A percentile compares a stretch with the other conserved stretches of the same genome.
These are phyloP conservation scores for Nemania diffusa DNA, from an alignment of 2,329 filamentous ascomycete genomes.

Conservation along the genomic window DNA sequence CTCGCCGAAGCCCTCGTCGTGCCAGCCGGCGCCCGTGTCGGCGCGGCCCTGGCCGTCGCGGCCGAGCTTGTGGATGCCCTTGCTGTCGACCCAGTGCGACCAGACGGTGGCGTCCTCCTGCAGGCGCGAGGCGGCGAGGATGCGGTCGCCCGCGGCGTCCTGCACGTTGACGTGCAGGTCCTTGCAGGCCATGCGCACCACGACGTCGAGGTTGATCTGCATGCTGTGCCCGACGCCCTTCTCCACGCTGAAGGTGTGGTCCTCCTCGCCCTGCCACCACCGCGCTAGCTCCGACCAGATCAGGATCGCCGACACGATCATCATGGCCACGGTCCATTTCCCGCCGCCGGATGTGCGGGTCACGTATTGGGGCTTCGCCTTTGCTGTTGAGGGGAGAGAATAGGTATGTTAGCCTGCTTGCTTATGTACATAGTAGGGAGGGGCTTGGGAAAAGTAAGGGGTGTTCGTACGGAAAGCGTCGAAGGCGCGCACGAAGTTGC, in stretches of 20 bases:
- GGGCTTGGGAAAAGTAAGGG: slow-evolving; percentile 6
- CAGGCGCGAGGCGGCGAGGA: slow-evolving; percentile 81
- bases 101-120: slow-evolving; percentile 82
- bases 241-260: slow-evolving; percentile 92
- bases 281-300: slow-evolving; percentile 79
- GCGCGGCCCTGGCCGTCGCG: slow-evolving; percentile 64
- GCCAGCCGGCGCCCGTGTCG: slow-evolving; percentile 68
- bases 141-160: slow-evolving; percentile 91
- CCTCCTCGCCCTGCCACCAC: slow-evolving; percentile 87
- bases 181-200: slow-evolving; percentile 86
- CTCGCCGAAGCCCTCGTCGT: slow-evolving; percentile 76
- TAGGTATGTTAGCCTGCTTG: slow-evolving; percentile 41
- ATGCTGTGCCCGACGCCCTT: slow-evolving; percentile 87
- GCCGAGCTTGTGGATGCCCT: slow-evolving; percentile 71
- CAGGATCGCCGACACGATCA: slow-evolving; percentile 78
- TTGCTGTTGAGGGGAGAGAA: slow-evolving; percentile 69
- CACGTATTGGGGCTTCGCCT: slow-evolving; percentile 94
- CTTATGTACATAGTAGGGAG: background rate
- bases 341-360: slow-evolving; percentile 86
- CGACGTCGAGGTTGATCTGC: slow-evolving; percentile 96
- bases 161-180: slow-evolving; percentile 97
- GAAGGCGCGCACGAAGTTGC: slow-evolving; percentile 82
- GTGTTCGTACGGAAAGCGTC: slow-evolving; percentile 88
- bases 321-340: slow-evolving; percentile 90
- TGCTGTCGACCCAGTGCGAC: slow-evolving; percentile 80